A percentile compares a stretch with the other conserved stretches of the same genome.
phyloP scores from a whole-genome alignment of 179 eudicot genomes.

The Amaranthus tricolor region DNA sequence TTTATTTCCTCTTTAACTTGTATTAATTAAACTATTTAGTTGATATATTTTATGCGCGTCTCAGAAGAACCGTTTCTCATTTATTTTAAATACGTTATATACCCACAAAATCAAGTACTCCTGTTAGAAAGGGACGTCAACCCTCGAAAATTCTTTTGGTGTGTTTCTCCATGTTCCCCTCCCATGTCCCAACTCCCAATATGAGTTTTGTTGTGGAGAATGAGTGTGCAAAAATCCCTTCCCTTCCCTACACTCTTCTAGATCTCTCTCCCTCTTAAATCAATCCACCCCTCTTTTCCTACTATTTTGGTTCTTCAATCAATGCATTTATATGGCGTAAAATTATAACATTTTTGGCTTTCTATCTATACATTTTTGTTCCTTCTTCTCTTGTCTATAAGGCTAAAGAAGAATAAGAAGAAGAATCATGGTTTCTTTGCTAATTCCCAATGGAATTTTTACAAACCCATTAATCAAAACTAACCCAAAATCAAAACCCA shows the following conservation, averaged over 20 bases:
- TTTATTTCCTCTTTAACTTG: too few relatives aligned
- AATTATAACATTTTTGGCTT: background rate
- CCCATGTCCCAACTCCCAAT: constrained; percentile 1
- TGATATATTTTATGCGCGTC: too few relatives aligned
- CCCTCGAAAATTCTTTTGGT: background rate
- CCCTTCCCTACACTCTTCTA: constrained; percentile 28
- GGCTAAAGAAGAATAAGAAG: background rate
- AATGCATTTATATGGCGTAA: background rate
- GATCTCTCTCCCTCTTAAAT: constrained; percentile 25
- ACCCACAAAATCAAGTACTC: too few relatives aligned
- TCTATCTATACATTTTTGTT: background rate
- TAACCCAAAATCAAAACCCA: constrained; percentile 16
- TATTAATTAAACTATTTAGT: too few relatives aligned
- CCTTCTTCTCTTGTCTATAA: background rate
- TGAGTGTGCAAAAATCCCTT: background rate
- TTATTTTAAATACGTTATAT: too few relatives aligned
- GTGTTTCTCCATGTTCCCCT: constrained; percentile 10
- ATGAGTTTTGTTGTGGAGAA: background rate
- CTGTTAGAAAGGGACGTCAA: too few relatives aligned
- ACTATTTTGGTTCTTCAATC: background rate
- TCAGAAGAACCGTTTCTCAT: too few relatives aligned
- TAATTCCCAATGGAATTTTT: constrained; percentile 15
- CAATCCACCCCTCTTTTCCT: background rate
- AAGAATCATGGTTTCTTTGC: constrained; percentile 29
- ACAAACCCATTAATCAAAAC: constrained; percentile 27